These are phyloP conservation scores for Candida sp. DNA, from an alignment of 1,139 yeast genomes.

Conservation along the genomic window DNA sequence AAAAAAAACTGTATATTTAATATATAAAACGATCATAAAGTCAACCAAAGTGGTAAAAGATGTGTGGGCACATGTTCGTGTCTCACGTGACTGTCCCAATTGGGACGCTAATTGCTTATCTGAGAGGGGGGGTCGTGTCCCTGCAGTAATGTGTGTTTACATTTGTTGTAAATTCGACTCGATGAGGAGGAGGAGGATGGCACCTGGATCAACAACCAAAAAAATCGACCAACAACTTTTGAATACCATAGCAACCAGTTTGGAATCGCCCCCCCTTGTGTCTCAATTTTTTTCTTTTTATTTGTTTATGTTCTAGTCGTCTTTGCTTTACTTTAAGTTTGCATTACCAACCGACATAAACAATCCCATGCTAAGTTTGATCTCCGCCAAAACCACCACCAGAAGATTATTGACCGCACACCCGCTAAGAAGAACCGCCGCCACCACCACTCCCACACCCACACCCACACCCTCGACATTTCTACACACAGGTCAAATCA, in stretches of 20 bases:
- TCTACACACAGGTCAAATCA: neutral
- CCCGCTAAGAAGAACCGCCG: neutral
- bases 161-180: neutral
- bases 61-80: neutral
- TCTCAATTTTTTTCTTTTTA: neutral
- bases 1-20: constrained; percentile 14
- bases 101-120: too few relatives aligned
- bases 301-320: too few relatives aligned
- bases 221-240: neutral
- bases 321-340: too few relatives aligned
- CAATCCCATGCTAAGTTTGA: neutral
- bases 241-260: too few relatives aligned
- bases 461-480: neutral
- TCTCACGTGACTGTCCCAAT: too few relatives aligned
- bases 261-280: too few relatives aligned
- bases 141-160: neutral
- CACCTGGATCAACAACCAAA: neutral
- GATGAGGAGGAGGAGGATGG: neutral
- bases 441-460: neutral
- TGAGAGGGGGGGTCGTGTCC: neutral
- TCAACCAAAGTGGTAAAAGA: neutral
- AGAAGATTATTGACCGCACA: neutral
- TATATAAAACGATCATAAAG: constrained; percentile 14
- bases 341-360: too few relatives aligned
- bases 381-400: neutral